These are phyloP conservation scores for Sodiomyces alkalinus DNA, from an alignment of 2,329 filamentous ascomycete genomes.

Conservation along the genomic window DNA sequence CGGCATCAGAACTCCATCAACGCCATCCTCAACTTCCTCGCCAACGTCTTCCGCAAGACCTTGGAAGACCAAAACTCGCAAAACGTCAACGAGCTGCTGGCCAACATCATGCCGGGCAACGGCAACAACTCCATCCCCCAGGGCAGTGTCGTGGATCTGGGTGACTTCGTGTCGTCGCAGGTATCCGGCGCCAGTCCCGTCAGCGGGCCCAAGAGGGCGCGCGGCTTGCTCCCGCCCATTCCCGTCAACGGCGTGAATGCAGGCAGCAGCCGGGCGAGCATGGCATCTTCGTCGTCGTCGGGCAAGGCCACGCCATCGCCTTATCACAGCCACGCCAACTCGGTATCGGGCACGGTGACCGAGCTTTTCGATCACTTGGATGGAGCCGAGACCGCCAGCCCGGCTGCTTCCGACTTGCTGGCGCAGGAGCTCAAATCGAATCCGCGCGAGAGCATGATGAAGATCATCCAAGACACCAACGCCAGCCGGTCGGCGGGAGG, in stretches of 20 bases:
- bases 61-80: slow-evolving; percentile 69
- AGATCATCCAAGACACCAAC: slow-evolving; percentile 49
- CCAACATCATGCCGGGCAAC: slow-evolving; percentile 51
- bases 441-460: slow-evolving; percentile 48
- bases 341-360: slow-evolving; percentile 37
- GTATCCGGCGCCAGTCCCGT: slow-evolving; percentile 20
- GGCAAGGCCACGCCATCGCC: slow-evolving; percentile 14
- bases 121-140: slow-evolving; percentile 28
- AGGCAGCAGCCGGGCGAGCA: slow-evolving; percentile 13
- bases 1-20: slow-evolving; percentile 99
- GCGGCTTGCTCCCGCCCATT: slow-evolving; percentile 39
- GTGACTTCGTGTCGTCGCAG: slow-evolving; percentile 39
- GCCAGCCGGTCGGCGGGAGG: slow-evolving; percentile 30
- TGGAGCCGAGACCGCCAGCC: slow-evolving; percentile 26
- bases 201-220: slow-evolving; percentile 32
- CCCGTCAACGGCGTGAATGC: slow-evolving; percentile 23
- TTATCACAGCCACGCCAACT: slow-evolving; percentile 15
- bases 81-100: slow-evolving; percentile 74
- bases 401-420: slow-evolving; percentile 34
- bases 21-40: slow-evolving; percentile 92
- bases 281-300: slow-evolving; percentile 11
- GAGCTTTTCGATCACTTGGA: slow-evolving; percentile 40
- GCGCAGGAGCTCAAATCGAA: slow-evolving; percentile 41
- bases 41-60: slow-evolving; percentile 90
- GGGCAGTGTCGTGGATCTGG: slow-evolving; percentile 45